A percentile compares a stretch with the other conserved stretches of the same genome.
Conservation (phyloP, 179 eudicot species). For the Actinidia arguta region DNA sequence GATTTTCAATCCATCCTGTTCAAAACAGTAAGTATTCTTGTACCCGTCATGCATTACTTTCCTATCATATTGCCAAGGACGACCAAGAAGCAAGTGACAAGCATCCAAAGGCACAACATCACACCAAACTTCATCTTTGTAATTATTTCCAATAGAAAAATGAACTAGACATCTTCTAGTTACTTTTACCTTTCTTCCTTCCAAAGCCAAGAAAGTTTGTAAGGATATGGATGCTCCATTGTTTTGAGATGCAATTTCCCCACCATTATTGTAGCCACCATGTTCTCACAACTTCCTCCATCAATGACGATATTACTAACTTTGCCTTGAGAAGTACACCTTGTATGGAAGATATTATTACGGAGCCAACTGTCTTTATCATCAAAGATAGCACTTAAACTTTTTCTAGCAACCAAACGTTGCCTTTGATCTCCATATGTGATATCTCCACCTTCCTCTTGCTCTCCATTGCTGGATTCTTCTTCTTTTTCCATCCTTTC, state of each 20-base stretch:
- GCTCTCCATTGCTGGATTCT: no score
- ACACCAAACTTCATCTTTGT: background rate
- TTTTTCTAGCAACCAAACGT: background rate
- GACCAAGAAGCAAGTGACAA: background rate
- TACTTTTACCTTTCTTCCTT: background rate
- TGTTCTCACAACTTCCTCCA: background rate
- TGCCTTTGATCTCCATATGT: background rate
- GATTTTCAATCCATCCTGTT: background rate
- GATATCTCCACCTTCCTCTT: background rate
- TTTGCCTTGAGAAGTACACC: background rate
- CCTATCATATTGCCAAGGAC: background rate
- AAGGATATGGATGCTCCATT: background rate
- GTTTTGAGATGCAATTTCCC: background rate
- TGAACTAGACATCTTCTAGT: background rate
- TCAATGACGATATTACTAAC: background rate
- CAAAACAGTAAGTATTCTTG: constrained; percentile 15
- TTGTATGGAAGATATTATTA: no score
- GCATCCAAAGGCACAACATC: background rate
- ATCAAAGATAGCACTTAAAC: no score
- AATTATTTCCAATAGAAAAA: background rate
- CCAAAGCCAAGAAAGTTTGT: background rate
- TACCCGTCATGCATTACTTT: background rate
- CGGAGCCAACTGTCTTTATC: no score
- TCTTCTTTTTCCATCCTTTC: no score
- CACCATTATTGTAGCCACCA: background rate